Conservation (phyloP, 768 basidiomycete species). For the Serendipita sp. region DNA sequence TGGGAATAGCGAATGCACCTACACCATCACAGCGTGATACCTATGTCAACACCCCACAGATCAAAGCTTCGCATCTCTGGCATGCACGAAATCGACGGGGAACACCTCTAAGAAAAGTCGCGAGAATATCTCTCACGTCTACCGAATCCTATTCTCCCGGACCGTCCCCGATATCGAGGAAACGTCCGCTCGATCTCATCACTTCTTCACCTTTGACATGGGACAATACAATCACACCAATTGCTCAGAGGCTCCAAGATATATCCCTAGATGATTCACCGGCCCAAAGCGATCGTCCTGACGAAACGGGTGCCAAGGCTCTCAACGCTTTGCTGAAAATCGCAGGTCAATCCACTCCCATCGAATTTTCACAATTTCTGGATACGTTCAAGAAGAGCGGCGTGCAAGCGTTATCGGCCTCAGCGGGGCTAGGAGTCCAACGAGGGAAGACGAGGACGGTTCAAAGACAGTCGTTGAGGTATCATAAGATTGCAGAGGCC, state of each 20-base stretch:
- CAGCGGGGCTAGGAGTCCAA: neutral
- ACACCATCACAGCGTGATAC: neutral
- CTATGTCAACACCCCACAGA: neutral
- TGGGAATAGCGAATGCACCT: too few relatives aligned
- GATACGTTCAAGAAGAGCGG: neutral
- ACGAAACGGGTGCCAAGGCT: neutral
- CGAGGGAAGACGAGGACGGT: neutral
- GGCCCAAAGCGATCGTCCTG: neutral
- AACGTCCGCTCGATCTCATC: neutral
- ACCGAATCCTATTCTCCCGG: neutral
- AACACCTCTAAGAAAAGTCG: neutral
- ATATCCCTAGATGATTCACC: neutral
- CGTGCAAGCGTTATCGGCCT: neutral
- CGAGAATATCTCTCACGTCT: neutral
- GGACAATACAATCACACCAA: neutral
- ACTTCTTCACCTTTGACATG: neutral
- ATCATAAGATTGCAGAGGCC: conserved; percentile 88
- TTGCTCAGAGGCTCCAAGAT: neutral
- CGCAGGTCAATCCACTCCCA: neutral
- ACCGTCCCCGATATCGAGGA: neutral
- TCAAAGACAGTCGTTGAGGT: conserved; percentile 16
- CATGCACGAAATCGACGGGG: neutral
- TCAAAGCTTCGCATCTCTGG: neutral
- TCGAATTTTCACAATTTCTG: neutral
- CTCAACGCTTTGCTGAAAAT: neutral